These are phyloP conservation scores for Leishmania mexicana DNA, from an alignment of 208 protist species.

Conservation along the genomic window DNA sequence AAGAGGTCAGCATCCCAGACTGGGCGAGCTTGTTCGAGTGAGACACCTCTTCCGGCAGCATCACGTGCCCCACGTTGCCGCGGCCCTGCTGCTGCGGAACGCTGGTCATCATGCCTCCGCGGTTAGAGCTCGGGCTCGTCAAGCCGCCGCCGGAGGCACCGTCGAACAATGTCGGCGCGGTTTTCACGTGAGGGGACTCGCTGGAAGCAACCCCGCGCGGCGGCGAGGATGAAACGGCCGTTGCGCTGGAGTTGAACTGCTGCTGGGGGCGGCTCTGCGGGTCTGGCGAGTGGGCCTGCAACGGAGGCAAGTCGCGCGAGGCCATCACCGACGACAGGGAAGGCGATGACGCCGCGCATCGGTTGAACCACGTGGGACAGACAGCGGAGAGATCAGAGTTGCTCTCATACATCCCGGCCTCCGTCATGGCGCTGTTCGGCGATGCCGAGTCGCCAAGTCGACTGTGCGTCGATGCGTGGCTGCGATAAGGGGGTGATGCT, in stretches of 20 bases:
- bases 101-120: background rate
- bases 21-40: background rate
- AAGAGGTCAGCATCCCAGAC: background rate
- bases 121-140: background rate
- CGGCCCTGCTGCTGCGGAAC: background rate
- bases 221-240: background rate
- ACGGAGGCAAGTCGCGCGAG: background rate
- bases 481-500: background rate
- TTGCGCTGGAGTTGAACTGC: conserved; percentile 1
- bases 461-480: conserved; percentile 1
- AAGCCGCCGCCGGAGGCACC: background rate
- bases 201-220: background rate
- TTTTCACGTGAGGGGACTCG: background rate
- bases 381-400: background rate
- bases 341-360: background rate
- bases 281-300: conserved; percentile 7
- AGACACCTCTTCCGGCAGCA: background rate
- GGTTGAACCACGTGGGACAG: background rate
- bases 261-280: background rate
- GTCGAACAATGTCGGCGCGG: background rate
- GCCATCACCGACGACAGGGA: background rate
- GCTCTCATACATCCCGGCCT: background rate
- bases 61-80: background rate
- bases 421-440: conserved; percentile 6
- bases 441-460: background rate